Conservation (phyloP, 495 filamentous ascomycete genomes). For the Podospora pseudopauciseta region DNA sequence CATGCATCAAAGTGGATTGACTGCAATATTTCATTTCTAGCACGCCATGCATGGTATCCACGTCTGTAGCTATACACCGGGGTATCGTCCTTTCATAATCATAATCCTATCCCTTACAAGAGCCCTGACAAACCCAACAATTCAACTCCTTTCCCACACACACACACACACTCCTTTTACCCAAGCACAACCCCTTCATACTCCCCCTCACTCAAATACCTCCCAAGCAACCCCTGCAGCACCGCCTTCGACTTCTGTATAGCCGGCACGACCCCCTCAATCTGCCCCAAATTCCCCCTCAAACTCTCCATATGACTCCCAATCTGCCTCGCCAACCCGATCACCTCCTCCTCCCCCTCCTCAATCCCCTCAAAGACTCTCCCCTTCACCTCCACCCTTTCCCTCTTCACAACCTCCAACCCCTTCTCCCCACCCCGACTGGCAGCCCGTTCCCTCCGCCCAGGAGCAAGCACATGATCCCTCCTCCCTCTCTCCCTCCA, state of each 20-base stretch:
- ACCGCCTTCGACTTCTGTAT: conserved; percentile 44
- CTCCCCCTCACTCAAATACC: conserved; percentile 43
- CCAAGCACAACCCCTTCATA: conserved; percentile 43
- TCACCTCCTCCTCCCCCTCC: conserved; percentile 29
- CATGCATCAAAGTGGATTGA: not conserved
- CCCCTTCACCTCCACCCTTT: conserved; percentile 31
- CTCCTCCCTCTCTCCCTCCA: conserved; percentile 36
- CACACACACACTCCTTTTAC: conserved; percentile 12
- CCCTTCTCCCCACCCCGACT: not conserved
- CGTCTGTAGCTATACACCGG: conserved; percentile 5
- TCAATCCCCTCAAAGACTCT: conserved; percentile 8
- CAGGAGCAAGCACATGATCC: conserved; percentile 43
- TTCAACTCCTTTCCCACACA: not conserved
- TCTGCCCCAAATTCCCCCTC: conserved; percentile 56
- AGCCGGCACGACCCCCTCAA: conserved; percentile 43
- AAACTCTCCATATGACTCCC: conserved; percentile 52
- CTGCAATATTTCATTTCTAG: not conserved
- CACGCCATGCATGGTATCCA: not conserved
- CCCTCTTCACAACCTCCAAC: conserved; percentile 23
- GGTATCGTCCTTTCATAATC: conserved; percentile 17
- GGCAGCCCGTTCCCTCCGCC: conserved; percentile 7
- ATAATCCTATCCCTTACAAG: not conserved
- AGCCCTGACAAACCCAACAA: conserved; percentile 2
- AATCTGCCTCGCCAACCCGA: conserved; percentile 40
- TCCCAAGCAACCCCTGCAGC: conserved; percentile 38